Percentiles rank a stretch among this genome's conserved stretches.
These are phyloP conservation scores for Balamuthia mandrillaris DNA, from an alignment of 208 protist genomes.

Conservation along the genomic window DNA sequence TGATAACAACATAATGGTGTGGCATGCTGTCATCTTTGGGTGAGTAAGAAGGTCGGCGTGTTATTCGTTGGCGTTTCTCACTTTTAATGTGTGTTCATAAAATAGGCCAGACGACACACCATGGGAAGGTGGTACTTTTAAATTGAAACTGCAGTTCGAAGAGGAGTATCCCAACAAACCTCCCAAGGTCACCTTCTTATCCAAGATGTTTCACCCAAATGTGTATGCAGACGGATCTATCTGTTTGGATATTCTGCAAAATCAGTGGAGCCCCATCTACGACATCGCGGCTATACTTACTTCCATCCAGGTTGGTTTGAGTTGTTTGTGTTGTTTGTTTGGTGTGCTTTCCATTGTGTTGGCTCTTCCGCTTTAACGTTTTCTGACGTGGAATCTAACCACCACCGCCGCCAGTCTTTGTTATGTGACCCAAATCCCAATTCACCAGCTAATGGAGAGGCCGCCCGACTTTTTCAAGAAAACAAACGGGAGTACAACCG, in stretches of 20 bases:
- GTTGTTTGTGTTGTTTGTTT: too few species aligned
- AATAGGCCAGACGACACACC: constrained; percentile 80
- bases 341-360: too few species aligned
- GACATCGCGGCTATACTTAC: constrained; percentile 97
- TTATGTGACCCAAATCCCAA: constrained; percentile 99
- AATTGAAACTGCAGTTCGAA: constrained; percentile 82
- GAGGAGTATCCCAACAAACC: constrained; percentile 94
- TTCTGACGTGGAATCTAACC: too few species aligned
- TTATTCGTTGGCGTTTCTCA: neutral
- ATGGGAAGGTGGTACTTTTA: constrained; percentile 89
- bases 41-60: neutral
- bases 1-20: constrained; percentile 87
- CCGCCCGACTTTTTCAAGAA: constrained; percentile 90
- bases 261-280: constrained; percentile 96
- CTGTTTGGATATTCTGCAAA: constrained; percentile 99
- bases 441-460: constrained; percentile 97
- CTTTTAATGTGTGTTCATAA: too few species aligned
- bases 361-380: too few species aligned
- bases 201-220: constrained; percentile 99
- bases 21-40: constrained; percentile 89
- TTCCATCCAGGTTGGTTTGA: too few species aligned
- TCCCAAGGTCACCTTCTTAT: constrained; percentile 95
- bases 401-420: too few species aligned
- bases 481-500: constrained; percentile 92
- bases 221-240: constrained; percentile 96